Conservation (phyloP, 1,139 yeast genomes). For the Magnusiomyces paraingens region DNA sequence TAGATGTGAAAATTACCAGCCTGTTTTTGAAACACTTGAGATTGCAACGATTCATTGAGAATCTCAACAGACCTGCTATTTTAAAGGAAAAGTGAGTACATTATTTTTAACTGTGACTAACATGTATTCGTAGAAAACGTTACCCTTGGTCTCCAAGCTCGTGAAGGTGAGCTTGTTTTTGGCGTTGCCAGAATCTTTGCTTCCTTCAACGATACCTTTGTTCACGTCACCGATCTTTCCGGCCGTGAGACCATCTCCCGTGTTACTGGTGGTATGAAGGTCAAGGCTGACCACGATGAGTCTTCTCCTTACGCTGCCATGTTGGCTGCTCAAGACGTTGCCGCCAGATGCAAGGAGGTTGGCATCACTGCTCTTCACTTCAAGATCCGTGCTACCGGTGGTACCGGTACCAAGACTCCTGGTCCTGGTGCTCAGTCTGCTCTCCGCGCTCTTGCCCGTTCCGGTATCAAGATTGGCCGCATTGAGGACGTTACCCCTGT, state of each 20-base stretch:
- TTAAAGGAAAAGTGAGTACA: not conserved
- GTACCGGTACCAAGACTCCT: slow-evolving; percentile 99
- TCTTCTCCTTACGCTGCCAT: slow-evolving; percentile 99
- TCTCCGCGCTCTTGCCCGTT: slow-evolving; percentile 99
- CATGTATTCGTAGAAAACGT: slow-evolving; percentile 45
- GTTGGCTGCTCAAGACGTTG: slow-evolving; percentile 99
- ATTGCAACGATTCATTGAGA: not conserved
- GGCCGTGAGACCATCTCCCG: slow-evolving; percentile 99
- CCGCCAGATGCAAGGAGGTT: slow-evolving; percentile 98
- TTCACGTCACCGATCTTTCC: slow-evolving; percentile 98
- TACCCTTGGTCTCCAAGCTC: slow-evolving; percentile 77
- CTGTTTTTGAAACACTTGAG: not conserved
- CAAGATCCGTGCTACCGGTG: slow-evolving; percentile 99
- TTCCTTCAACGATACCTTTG: slow-evolving; percentile 99
- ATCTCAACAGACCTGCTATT: not conserved
- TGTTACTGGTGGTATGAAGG: slow-evolving; percentile 99
- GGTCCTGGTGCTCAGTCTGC: slow-evolving; percentile 99
- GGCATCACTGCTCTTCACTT: slow-evolving; percentile 99
- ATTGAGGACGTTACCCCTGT: slow-evolving; percentile 99
- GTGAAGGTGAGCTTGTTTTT: slow-evolving; percentile 97
- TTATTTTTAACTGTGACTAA: slow-evolving; percentile 5
- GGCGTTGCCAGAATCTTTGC: slow-evolving; percentile 99
- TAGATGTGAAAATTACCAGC: not conserved
- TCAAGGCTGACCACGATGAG: slow-evolving; percentile 99
- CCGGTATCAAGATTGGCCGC: slow-evolving; percentile 99